Evolutionary conservation across 371 early-diverging fungal genomes (phyloP).

Genomic region (Encephalitozoon cuniculi): DNA sequence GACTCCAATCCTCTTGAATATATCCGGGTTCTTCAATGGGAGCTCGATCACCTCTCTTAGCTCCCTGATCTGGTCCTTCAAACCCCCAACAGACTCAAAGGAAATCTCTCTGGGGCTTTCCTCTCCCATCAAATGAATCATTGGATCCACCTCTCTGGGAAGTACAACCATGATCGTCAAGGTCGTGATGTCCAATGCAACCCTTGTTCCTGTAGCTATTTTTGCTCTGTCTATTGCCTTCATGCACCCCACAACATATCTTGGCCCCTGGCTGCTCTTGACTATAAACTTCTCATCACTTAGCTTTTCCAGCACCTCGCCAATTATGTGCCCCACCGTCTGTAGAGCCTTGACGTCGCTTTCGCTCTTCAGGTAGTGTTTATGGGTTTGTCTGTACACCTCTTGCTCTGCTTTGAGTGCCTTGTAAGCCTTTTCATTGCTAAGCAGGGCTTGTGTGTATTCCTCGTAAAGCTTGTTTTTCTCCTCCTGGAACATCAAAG

Average conservation of each 20-base stretch:
- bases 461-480: conserved; percentile 67
- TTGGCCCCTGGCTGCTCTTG: conserved; percentile 89
- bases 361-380: conserved; percentile 85
- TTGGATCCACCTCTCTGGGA: conserved; percentile 94
- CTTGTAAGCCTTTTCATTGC: conserved; percentile 81
- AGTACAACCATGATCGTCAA: conserved; percentile 94
- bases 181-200: conserved; percentile 96
- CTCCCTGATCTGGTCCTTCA: conserved; percentile 90
- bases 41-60: conserved; percentile 93
- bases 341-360: conserved; percentile 93
- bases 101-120: conserved; percentile 72
- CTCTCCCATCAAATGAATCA: conserved; percentile 96
- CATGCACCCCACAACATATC: conserved; percentile 96
- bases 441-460: conserved; percentile 74
- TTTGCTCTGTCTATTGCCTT: conserved; percentile 80
- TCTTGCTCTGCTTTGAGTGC: conserved; percentile 77
- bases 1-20: conserved; percentile 91
- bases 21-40: conserved; percentile 93
- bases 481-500: conserved; percentile 5
- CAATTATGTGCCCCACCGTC: conserved; percentile 95
- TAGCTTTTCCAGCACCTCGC: conserved; percentile 91
- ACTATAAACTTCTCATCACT: conserved; percentile 95
- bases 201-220: conserved; percentile 73
- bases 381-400: conserved; percentile 68
- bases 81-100: conserved; percentile 93